Evolutionary conservation across 2,329 filamentous ascomycete genomes (phyloP).

Genomic region (Cladorrhinum sp.): DNA sequence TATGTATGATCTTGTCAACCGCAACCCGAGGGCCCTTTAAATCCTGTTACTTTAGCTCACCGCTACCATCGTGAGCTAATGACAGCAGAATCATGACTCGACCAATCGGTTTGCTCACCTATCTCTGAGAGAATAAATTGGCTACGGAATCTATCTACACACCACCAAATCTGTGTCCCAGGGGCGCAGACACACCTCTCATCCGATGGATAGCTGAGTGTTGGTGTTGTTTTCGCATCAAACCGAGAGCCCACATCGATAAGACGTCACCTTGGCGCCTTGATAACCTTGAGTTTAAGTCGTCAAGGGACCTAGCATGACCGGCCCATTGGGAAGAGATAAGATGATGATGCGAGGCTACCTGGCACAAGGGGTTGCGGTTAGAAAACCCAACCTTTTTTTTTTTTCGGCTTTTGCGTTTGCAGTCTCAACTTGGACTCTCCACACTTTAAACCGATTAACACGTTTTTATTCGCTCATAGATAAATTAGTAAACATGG

Average conservation of each 20-base stretch:
- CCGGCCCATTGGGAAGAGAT: too few relatives aligned
- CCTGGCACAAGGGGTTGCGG: too few relatives aligned
- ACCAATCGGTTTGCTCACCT: too few relatives aligned
- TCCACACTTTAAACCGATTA: conserved; percentile 23
- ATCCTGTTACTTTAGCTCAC: too few relatives aligned
- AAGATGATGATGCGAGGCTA: neutral
- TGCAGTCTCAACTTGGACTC: conserved; percentile 10
- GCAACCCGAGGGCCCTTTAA: too few relatives aligned
- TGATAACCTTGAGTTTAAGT: neutral
- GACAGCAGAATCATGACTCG: too few relatives aligned
- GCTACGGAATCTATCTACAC: too few relatives aligned
- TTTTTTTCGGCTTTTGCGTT: neutral
- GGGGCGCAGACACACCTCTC: neutral
- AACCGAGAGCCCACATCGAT: neutral
- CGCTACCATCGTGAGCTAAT: too few relatives aligned
- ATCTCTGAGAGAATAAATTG: too few relatives aligned
- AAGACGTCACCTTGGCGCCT: neutral
- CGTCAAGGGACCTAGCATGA: too few relatives aligned
- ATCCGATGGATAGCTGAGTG: neutral
- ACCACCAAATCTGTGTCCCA: too few relatives aligned
- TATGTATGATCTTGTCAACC: too few relatives aligned
- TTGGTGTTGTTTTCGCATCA: neutral
- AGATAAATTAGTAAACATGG: neutral
- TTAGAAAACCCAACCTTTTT: neutral
- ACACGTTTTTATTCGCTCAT: conserved; percentile 29